Evolutionary conservation across 176 grass and related monocot genomes (phyloP).

Genomic region (Dactylis glomerata): DNA sequence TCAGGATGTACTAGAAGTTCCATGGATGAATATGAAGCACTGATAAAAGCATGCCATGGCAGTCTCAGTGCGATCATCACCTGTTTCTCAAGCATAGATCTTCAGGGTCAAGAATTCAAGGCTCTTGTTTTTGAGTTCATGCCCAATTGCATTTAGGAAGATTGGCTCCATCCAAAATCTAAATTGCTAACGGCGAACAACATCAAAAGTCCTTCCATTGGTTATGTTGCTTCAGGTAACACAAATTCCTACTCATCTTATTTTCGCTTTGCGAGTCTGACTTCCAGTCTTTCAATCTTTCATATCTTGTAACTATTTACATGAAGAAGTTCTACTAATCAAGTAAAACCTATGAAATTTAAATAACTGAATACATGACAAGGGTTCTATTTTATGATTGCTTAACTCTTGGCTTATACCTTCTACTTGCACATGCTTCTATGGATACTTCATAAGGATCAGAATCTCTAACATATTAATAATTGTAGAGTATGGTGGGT

Average conservation of each 20-base stretch:
- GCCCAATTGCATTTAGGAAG: constrained; percentile 10
- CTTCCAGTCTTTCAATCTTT: background rate
- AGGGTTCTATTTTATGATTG: background rate
- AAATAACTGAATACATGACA: background rate
- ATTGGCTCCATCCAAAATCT: constrained; percentile 25
- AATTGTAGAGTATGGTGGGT: constrained; percentile 6
- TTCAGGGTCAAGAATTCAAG: constrained; percentile 21
- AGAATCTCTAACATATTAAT: background rate
- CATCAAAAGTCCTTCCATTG: too few species aligned
- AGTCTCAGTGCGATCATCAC: constrained; percentile 29
- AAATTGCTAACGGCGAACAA: too few species aligned
- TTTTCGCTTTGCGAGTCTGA: background rate
- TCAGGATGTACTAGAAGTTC: constrained; percentile 13
- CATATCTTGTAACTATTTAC: background rate
- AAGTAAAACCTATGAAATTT: background rate
- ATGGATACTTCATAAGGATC: background rate
- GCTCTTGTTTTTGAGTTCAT: constrained; percentile 31
- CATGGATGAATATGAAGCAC: constrained; percentile 25
- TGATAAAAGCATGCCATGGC: constrained; percentile 2
- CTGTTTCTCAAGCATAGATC: constrained; percentile 15
- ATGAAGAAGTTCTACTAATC: background rate
- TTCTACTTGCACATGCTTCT: background rate
- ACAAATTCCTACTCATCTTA: background rate
- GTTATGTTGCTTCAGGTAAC: too few species aligned
- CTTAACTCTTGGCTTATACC: background rate